phyloP scores from a whole-genome alignment of 805 yeast genomes.

The Saccharomycopsis fibuligera region DNA sequence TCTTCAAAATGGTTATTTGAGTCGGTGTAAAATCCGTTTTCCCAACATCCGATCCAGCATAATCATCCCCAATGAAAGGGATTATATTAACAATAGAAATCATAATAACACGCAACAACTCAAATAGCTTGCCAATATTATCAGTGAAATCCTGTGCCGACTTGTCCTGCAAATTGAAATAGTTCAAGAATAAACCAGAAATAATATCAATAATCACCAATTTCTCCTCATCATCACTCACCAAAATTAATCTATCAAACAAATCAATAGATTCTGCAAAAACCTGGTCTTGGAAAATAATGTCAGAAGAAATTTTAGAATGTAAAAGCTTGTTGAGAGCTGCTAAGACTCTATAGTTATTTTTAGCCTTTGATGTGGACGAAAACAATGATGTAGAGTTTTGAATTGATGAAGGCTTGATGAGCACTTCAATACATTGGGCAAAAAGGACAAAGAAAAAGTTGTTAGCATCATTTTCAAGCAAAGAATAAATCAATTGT shows the following conservation, averaged over 20 bases:
- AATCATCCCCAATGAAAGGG: conserved; percentile 52
- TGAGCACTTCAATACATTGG: conserved; percentile 71
- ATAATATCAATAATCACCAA: conserved; percentile 48
- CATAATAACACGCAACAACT: conserved; percentile 64
- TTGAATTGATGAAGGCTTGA: conserved; percentile 33
- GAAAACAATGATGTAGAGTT: conserved; percentile 5
- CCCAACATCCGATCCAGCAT: conserved; percentile 23
- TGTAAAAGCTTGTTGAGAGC: conserved; percentile 53
- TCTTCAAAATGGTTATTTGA: conserved; percentile 41
- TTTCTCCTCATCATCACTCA: conserved; percentile 47
- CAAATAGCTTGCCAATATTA: conserved; percentile 76
- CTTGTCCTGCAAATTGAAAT: conserved; percentile 29
- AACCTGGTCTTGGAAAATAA: conserved; percentile 58
- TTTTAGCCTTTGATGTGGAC: conserved; percentile 24
- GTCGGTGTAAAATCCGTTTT: conserved; percentile 21
- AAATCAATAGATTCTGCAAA: conserved; percentile 73
- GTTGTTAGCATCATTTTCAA: conserved; percentile 52
- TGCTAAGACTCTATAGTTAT: conserved; percentile 33
- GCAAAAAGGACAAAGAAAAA: conserved; percentile 79
- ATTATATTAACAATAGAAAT: conserved; percentile 52
- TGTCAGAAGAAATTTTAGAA: conserved; percentile 48
- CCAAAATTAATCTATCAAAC: conserved; percentile 62
- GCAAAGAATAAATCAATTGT: conserved; percentile 36
- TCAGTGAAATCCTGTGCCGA: conserved; percentile 38
- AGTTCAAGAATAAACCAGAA: conserved; percentile 44